Evolutionary conservation across 139 green algal species (phyloP).

Genomic region (Dunaliella sp.): DNA sequence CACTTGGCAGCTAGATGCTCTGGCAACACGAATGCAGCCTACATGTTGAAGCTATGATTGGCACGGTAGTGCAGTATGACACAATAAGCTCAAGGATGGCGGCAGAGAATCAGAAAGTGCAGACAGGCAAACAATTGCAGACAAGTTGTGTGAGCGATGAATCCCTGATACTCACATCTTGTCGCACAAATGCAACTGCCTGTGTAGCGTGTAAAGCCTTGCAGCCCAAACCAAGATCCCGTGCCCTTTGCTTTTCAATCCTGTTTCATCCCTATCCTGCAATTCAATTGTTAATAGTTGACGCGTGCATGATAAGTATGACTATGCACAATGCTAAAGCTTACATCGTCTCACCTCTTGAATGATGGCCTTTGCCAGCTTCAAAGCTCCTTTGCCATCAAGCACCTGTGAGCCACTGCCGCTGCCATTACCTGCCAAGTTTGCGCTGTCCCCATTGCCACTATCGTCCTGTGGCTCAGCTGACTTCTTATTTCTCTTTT

Average conservation of each 20-base stretch:
- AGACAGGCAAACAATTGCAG: background rate
- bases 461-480: background rate
- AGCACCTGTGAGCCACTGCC: background rate
- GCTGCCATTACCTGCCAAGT: constrained; percentile 9
- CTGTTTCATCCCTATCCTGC: no score
- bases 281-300: no score
- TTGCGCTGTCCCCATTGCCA: constrained; percentile 7
- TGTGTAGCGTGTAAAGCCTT: no score
- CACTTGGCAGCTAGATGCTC: background rate
- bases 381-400: background rate
- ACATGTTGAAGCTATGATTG: background rate
- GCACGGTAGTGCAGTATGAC: background rate
- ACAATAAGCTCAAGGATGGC: background rate
- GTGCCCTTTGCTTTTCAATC: no score
- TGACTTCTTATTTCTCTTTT: background rate
- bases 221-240: no score
- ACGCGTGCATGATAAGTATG: no score
- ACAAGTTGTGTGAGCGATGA: background rate
- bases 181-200: background rate
- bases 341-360: no score
- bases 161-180: background rate
- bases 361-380: background rate
- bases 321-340: no score
- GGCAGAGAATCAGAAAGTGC: background rate
- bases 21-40: background rate